Percentiles rank a stretch among this genome's conserved stretches.
These are phyloP conservation scores for Diaporthe sp. DNA, from an alignment of 2,329 filamentous ascomycete species.

Conservation along the genomic window DNA sequence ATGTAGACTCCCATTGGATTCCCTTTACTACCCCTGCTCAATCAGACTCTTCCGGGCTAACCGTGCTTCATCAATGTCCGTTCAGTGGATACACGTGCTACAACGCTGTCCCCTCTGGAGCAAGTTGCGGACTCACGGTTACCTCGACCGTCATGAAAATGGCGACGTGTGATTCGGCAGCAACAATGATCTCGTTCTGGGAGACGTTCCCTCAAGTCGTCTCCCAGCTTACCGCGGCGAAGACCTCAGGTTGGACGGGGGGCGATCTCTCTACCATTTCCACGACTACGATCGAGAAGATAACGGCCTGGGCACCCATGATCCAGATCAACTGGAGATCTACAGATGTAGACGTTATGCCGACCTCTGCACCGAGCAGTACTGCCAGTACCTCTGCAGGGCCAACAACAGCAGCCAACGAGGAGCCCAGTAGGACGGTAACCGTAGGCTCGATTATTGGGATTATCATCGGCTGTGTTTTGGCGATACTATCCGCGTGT, in stretches of 20 bases:
- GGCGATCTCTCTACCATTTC: neutral
- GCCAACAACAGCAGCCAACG: neutral
- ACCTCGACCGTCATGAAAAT: constrained; percentile 6
- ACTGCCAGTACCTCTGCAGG: neutral
- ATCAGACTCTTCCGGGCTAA: neutral
- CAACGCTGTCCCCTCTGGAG: neutral
- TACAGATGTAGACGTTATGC: neutral
- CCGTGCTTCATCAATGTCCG: too few relatives aligned
- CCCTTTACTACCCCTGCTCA: neutral
- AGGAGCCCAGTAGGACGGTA: neutral
- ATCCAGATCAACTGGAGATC: constrained; percentile 36
- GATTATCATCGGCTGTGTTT: neutral
- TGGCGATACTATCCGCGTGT: neutral
- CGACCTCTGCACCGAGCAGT: neutral
- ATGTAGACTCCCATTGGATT: neutral
- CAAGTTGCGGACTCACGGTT: neutral
- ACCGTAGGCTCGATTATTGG: neutral
- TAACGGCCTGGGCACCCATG: constrained; percentile 27
- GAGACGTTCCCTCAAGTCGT: neutral
- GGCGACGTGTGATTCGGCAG: constrained; percentile 1
- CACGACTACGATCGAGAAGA: constrained; percentile 21
- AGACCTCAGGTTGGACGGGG: neutral
- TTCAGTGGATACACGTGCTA: constrained; percentile 11
- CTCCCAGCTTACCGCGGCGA: neutral
- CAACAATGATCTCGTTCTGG: neutral